phyloP scores from a whole-genome alignment of 352 stramenopile species.

The Pythium diclinum region DNA sequence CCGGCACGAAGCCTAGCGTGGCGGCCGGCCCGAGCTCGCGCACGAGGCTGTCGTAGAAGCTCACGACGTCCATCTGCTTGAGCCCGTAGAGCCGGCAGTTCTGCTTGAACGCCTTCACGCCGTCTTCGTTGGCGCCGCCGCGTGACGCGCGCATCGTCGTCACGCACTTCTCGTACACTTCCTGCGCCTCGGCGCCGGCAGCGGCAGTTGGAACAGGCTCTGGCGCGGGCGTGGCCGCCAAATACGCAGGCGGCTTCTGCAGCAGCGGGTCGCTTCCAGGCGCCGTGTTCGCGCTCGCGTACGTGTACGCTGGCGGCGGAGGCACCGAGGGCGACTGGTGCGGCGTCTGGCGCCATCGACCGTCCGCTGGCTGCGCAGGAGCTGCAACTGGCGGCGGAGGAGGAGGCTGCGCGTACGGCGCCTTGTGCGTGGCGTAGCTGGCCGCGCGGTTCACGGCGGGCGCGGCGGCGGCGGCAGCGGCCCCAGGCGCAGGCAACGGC shows the following conservation, averaged over 20 bases:
- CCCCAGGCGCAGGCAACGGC: neutral
- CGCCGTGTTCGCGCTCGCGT: neutral
- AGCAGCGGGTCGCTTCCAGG: conserved; percentile 1
- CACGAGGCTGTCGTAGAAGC: conserved; percentile 58
- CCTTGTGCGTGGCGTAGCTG: conserved; percentile 1
- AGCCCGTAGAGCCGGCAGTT: conserved; percentile 73
- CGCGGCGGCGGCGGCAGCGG: neutral
- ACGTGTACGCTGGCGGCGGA: neutral
- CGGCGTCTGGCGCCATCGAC: conserved; percentile 3
- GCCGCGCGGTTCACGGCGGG: neutral
- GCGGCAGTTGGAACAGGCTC: conserved; percentile 47
- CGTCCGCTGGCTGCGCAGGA: neutral
- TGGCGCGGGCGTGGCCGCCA: conserved; percentile 21
- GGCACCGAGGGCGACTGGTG: neutral
- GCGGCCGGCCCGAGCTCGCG: conserved; percentile 55
- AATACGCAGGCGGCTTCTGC: conserved; percentile 16
- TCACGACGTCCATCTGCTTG: conserved; percentile 41
- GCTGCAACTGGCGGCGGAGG: neutral
- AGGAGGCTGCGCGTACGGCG: conserved; percentile 3
- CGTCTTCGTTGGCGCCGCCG: conserved; percentile 57
- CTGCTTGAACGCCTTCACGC: conserved; percentile 59
- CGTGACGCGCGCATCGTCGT: conserved; percentile 46
- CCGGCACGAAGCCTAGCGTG: conserved; percentile 43
- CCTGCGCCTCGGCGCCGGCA: conserved; percentile 47
- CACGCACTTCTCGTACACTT: conserved; percentile 56